Evolutionary conservation across 768 basidiomycete genomes (phyloP).

Genomic region (Calocera viscosa): DNA sequence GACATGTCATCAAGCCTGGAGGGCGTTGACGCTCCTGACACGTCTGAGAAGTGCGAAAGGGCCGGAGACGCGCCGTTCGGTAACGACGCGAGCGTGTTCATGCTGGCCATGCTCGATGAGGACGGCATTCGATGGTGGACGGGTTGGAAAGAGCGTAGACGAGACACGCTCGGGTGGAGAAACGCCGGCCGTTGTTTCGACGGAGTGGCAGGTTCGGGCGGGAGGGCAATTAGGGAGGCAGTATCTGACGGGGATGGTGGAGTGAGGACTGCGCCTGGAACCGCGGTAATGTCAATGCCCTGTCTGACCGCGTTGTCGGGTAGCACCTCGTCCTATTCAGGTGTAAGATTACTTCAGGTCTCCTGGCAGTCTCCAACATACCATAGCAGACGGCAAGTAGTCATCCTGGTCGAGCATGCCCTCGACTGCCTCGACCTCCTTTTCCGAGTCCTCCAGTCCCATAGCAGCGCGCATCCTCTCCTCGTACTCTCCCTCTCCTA

Average conservation of each 20-base stretch:
- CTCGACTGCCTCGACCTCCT: slow-evolving; percentile 11
- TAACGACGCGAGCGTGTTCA: slow-evolving; percentile 30
- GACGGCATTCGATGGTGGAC: slow-evolving; percentile 31
- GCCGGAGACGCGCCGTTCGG: slow-evolving; percentile 40
- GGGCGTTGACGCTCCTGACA: slow-evolving; percentile 57
- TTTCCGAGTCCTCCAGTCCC: slow-evolving; percentile 2
- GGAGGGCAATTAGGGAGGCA: not conserved
- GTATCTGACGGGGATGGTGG: slow-evolving; percentile 12
- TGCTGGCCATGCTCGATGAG: slow-evolving; percentile 33
- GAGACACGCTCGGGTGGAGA: slow-evolving; percentile 32
- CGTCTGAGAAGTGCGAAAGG: slow-evolving; percentile 53
- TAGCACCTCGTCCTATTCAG: slow-evolving; percentile 6
- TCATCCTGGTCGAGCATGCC: not conserved
- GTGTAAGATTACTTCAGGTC: not conserved
- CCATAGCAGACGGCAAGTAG: not conserved
- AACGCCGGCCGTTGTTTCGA: slow-evolving; percentile 11
- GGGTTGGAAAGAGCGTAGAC: slow-evolving; percentile 40
- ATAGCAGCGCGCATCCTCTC: slow-evolving; percentile 1
- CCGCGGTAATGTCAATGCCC: slow-evolving; percentile 10
- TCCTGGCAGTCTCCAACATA: not conserved
- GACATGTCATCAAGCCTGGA: slow-evolving; percentile 35
- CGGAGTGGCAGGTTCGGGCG: slow-evolving; percentile 10
- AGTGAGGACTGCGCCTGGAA: slow-evolving; percentile 18
- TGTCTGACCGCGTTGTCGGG: slow-evolving; percentile 3
- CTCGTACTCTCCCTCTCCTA: slow-evolving; percentile 24